These are phyloP conservation scores for Ampelomyces quisqualis DNA, from an alignment of 2,329 filamentous ascomycete genomes.

Conservation along the genomic window DNA sequence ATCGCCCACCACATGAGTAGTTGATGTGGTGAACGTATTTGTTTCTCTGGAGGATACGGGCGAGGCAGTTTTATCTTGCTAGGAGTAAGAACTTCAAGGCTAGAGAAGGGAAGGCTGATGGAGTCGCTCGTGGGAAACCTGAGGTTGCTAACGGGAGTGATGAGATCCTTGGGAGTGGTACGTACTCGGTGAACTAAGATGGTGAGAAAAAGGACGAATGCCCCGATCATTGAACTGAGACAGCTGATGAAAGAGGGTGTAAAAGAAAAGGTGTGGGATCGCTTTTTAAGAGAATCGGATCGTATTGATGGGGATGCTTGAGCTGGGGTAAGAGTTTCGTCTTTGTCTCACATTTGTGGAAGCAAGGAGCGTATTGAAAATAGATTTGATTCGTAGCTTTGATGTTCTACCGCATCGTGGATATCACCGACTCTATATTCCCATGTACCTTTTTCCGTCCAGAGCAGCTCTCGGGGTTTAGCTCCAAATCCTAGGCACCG, in stretches of 20 bases:
- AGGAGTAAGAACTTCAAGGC: slow-evolving; percentile 25
- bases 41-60: too few relatives aligned
- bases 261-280: slow-evolving; percentile 30
- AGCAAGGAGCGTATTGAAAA: too few relatives aligned
- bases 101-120: slow-evolving; percentile 9
- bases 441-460: too few relatives aligned
- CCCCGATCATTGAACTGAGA: slow-evolving; percentile 6
- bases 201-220: slow-evolving; percentile 12
- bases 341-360: too few relatives aligned
- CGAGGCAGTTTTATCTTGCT: slow-evolving; percentile 30
- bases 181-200: slow-evolving; percentile 25
- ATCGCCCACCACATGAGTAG: too few relatives aligned
- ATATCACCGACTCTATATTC: background rate
- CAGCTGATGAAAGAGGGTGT: slow-evolving; percentile 21
- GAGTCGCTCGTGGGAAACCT: background rate
- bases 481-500: background rate
- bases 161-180: slow-evolving; percentile 20
- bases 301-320: background rate
- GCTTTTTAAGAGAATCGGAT: slow-evolving; percentile 28
- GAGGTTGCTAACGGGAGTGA: slow-evolving; percentile 7
- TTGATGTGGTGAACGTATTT: too few relatives aligned
- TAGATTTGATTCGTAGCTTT: too few relatives aligned
- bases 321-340: too few relatives aligned
- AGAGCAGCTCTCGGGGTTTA: too few relatives aligned
- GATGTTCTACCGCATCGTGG: too few relatives aligned